phyloP scores from a whole-genome alignment of 305 asterid species.

The Andrographis paniculata region DNA sequence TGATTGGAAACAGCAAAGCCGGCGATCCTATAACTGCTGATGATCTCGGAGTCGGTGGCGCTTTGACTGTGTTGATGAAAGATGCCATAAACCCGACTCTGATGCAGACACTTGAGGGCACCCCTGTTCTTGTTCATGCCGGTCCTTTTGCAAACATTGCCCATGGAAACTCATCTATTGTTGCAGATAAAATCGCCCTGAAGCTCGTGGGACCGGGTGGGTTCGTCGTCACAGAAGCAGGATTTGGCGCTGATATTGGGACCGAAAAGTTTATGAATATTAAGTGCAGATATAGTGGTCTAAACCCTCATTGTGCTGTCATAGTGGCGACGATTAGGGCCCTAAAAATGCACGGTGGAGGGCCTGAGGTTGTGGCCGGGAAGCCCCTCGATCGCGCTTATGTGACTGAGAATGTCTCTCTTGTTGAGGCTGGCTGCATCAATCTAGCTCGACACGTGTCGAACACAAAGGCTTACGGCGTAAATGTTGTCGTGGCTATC shows the following conservation, averaged over 20 bases:
- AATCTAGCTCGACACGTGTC: conserved; percentile 74
- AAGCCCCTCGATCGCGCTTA: conserved; percentile 89
- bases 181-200: conserved; percentile 87
- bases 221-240: conserved; percentile 95
- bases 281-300: conserved; percentile 87
- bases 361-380: conserved; percentile 90
- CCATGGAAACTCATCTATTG: conserved; percentile 94
- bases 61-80: conserved; percentile 82
- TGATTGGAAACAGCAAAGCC: conserved; percentile 83
- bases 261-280: conserved; percentile 94
- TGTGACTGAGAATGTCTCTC: conserved; percentile 72
- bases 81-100: conserved; percentile 88
- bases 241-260: conserved; percentile 95
- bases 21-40: conserved; percentile 95
- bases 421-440: conserved; percentile 90
- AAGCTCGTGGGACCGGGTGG: conserved; percentile 96
- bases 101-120: conserved; percentile 97
- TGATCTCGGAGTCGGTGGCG: conserved; percentile 96
- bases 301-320: conserved; percentile 88
- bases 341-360: conserved; percentile 97
- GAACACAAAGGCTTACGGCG: conserved; percentile 78
- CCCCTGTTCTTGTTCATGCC: conserved; percentile 92
- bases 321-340: conserved; percentile 94
- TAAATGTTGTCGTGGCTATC: conserved; percentile 91
- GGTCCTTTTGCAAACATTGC: conserved; percentile 98